Evolutionary conservation across 768 basidiomycete genomes (phyloP).

Genomic region (Nidularia sp.): DNA sequence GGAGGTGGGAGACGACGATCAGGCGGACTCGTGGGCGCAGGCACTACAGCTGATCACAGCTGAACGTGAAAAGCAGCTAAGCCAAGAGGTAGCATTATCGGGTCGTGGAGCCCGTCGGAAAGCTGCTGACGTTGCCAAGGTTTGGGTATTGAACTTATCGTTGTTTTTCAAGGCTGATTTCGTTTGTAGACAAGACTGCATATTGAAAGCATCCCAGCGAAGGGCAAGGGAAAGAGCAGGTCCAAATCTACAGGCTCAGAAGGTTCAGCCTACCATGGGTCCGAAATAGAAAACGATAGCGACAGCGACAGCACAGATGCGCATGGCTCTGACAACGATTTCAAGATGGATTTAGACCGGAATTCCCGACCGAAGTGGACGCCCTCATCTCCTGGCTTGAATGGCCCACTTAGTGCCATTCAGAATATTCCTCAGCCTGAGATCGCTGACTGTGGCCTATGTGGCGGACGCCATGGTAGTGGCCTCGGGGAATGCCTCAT

Average conservation of each 20-base stretch:
- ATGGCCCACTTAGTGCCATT: constrained; percentile 9
- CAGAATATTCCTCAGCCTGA: constrained; percentile 9
- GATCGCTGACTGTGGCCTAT: constrained; percentile 52
- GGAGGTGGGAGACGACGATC: constrained; percentile 60
- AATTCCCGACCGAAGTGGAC: constrained; percentile 11
- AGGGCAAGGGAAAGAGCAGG: constrained; percentile 1
- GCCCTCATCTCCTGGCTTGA: neutral
- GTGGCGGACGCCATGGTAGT: constrained; percentile 46
- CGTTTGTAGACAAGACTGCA: constrained; percentile 5
- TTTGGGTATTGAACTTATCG: constrained; percentile 6
- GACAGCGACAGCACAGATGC: constrained; percentile 14
- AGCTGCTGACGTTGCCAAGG: constrained; percentile 61
- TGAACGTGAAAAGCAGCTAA: constrained; percentile 36
- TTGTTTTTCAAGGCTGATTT: constrained; percentile 2
- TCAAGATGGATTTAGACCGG: constrained; percentile 3
- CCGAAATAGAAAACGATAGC: constrained; percentile 20
- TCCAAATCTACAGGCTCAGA: constrained; percentile 19
- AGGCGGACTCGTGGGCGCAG: constrained; percentile 79
- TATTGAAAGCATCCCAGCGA: neutral
- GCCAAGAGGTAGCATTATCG: constrained; percentile 46
- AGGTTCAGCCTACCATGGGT: constrained; percentile 27
- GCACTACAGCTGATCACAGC: constrained; percentile 53
- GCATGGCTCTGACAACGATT: constrained; percentile 12
- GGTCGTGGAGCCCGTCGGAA: constrained; percentile 76
- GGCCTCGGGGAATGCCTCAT: constrained; percentile 51